These are phyloP conservation scores for Sporothrix humicola DNA, from an alignment of 2,329 filamentous ascomycete genomes.

Conservation along the genomic window DNA sequence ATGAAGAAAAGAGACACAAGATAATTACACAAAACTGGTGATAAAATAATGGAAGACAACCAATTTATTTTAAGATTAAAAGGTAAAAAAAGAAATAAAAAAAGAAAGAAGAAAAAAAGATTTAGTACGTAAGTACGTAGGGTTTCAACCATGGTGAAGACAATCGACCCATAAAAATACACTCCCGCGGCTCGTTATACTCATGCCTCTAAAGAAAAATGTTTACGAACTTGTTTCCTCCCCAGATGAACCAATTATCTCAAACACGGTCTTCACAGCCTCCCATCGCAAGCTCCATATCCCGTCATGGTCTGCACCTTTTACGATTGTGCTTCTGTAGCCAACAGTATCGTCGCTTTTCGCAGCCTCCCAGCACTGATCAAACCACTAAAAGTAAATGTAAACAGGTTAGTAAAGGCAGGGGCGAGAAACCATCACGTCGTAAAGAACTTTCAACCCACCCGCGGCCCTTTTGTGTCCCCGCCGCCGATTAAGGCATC, in stretches of 20 bases:
- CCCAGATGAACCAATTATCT: slow-evolving; percentile 11
- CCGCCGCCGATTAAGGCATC: slow-evolving; percentile 43
- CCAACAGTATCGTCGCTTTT: slow-evolving; percentile 36
- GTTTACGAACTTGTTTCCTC: neutral
- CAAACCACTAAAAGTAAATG: slow-evolving; percentile 41
- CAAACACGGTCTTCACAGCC: slow-evolving; percentile 38
- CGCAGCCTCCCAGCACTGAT: slow-evolving; percentile 40
- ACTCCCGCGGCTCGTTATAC: neutral
- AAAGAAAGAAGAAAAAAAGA: no score
- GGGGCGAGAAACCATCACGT: neutral
- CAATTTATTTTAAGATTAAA: no score
- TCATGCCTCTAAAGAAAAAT: neutral
- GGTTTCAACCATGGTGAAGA: no score
- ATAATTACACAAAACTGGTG: no score
- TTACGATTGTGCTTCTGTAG: slow-evolving; percentile 39
- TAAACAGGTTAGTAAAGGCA: neutral
- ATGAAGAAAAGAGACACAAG: no score
- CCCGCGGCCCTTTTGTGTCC: slow-evolving; percentile 37
- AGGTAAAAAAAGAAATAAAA: no score
- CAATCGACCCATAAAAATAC: no score
- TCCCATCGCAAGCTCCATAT: slow-evolving; percentile 41
- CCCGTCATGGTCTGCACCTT: slow-evolving; percentile 42
- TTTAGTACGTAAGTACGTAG: no score
- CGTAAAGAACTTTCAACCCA: neutral
- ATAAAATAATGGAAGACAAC: no score